Evolutionary conservation across 495 filamentous ascomycete genomes (phyloP).

Genomic region (Penicillium argentinense): DNA sequence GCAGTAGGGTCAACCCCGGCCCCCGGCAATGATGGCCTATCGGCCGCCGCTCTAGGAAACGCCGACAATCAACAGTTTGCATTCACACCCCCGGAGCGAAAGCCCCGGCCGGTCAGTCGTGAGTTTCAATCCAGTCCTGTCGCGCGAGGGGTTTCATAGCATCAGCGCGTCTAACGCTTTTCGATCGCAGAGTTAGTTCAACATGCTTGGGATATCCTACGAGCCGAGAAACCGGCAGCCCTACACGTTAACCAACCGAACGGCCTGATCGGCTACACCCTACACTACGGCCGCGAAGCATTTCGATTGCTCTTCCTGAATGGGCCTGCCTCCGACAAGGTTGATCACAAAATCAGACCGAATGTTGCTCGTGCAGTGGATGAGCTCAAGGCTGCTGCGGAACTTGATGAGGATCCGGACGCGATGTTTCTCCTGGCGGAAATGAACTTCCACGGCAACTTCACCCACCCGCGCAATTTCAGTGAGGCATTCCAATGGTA

Average conservation of each 20-base stretch:
- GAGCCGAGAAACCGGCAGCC: constrained; percentile 28
- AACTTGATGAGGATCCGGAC: constrained; percentile 70
- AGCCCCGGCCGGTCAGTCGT: constrained; percentile 33
- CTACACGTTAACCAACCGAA: constrained; percentile 36
- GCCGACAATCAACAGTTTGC: constrained; percentile 13
- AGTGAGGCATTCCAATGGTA: constrained; percentile 80
- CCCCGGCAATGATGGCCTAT: constrained; percentile 16
- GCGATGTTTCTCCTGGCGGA: constrained; percentile 89
- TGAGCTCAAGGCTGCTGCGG: constrained; percentile 72
- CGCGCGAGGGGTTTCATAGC: constrained; percentile 5
- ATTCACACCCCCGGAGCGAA: constrained; percentile 18
- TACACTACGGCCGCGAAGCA: constrained; percentile 48
- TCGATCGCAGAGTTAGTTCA: constrained; percentile 34
- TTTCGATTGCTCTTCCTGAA: constrained; percentile 55
- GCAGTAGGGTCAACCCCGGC: constrained; percentile 30
- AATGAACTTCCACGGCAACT: constrained; percentile 97
- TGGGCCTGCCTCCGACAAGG: constrained; percentile 31
- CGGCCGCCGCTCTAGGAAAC: constrained; percentile 20
- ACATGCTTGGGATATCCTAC: constrained; percentile 36
- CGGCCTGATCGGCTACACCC: constrained; percentile 45
- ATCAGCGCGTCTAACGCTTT: constrained; percentile 2
- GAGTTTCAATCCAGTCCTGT: constrained; percentile 10
- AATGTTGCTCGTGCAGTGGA: constrained; percentile 57
- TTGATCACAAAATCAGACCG: constrained; percentile 29
- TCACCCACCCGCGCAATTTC: constrained; percentile 82